Evolutionary conservation across 2,329 filamentous ascomycete genomes (phyloP).

Genomic region (Aspergillus sp.): DNA sequence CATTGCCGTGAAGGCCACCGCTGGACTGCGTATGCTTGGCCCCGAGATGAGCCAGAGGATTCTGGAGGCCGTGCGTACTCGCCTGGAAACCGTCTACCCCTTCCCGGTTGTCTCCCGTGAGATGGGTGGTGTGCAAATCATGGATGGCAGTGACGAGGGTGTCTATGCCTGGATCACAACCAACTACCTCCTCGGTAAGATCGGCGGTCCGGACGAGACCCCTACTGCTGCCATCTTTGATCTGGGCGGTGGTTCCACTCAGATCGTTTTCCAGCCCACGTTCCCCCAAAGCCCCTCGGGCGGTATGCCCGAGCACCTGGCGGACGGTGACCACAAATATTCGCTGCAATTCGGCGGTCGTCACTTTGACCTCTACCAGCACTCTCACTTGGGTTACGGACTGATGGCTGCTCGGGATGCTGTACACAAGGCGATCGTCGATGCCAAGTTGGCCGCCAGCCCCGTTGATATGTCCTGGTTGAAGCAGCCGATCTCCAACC

Average conservation of each 20-base stretch:
- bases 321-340: slow-evolving; percentile 95
- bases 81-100: slow-evolving; percentile 85
- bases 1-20: slow-evolving; percentile 96
- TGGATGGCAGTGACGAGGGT: slow-evolving; percentile 96
- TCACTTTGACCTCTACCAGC: slow-evolving; percentile 91
- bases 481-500: slow-evolving; percentile 71
- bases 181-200: slow-evolving; percentile 97
- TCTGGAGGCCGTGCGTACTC: slow-evolving; percentile 76
- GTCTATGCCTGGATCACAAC: slow-evolving; percentile 99
- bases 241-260: slow-evolving; percentile 92
- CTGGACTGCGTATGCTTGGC: slow-evolving; percentile 85
- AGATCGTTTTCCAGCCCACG: slow-evolving; percentile 97
- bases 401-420: slow-evolving; percentile 92
- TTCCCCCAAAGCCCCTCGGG: slow-evolving; percentile 73
- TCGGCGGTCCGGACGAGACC: slow-evolving; percentile 85
- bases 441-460: slow-evolving; percentile 66
- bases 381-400: slow-evolving; percentile 95
- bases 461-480: slow-evolving; percentile 68
- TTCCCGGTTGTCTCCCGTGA: slow-evolving; percentile 90
- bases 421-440: slow-evolving; percentile 74
- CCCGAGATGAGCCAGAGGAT: slow-evolving; percentile 79
- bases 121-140: slow-evolving; percentile 87
- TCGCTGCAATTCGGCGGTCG: slow-evolving; percentile 85
- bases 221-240: slow-evolving; percentile 95
- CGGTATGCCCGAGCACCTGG: slow-evolving; percentile 81